These are phyloP conservation scores for Trichoderma asperellum DNA, from an alignment of 2,329 filamentous ascomycete species.

Conservation along the genomic window DNA sequence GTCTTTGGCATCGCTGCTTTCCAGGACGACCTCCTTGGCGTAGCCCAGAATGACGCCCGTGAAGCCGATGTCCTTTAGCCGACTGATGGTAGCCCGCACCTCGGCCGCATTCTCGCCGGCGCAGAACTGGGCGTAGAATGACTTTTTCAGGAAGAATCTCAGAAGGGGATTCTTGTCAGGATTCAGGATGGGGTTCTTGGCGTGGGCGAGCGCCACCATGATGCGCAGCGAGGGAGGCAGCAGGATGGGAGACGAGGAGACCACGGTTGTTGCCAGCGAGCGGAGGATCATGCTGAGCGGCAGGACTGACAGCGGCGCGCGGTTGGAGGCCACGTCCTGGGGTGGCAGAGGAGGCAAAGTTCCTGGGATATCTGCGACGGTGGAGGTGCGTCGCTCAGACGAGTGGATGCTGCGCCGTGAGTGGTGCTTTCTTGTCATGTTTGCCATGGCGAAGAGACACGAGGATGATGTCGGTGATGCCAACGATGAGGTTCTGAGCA, in stretches of 20 bases:
- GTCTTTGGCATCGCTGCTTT: constrained; percentile 54
- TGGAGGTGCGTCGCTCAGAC: constrained; percentile 44
- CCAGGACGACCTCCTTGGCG: constrained; percentile 77
- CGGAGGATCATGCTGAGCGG: constrained; percentile 69
- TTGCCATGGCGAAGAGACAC: constrained; percentile 28
- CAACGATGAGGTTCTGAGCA: constrained; percentile 23
- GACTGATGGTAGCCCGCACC: constrained; percentile 65
- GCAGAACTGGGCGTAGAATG: constrained; percentile 91
- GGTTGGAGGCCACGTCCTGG: constrained; percentile 33
- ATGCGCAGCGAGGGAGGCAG: constrained; percentile 70
- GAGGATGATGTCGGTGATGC: constrained; percentile 24
- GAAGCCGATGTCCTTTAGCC: constrained; percentile 75
- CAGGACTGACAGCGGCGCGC: constrained; percentile 65
- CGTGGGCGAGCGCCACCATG: constrained; percentile 71
- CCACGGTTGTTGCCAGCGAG: constrained; percentile 68
- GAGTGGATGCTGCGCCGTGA: constrained; percentile 42
- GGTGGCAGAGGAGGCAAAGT: constrained; percentile 38
- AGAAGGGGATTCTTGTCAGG: constrained; percentile 77
- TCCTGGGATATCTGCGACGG: constrained; percentile 41
- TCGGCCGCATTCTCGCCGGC: constrained; percentile 75
- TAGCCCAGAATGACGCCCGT: constrained; percentile 84
- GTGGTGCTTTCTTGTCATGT: not conserved
- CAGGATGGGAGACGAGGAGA: constrained; percentile 72
- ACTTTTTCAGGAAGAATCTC: constrained; percentile 72
- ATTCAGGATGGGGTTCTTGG: constrained; percentile 67